Evolutionary conservation across 2,329 filamentous ascomycete species (phyloP), one percentile per base, ranked within the genome.

Genomic region (Aspergillus ustus): DNA sequence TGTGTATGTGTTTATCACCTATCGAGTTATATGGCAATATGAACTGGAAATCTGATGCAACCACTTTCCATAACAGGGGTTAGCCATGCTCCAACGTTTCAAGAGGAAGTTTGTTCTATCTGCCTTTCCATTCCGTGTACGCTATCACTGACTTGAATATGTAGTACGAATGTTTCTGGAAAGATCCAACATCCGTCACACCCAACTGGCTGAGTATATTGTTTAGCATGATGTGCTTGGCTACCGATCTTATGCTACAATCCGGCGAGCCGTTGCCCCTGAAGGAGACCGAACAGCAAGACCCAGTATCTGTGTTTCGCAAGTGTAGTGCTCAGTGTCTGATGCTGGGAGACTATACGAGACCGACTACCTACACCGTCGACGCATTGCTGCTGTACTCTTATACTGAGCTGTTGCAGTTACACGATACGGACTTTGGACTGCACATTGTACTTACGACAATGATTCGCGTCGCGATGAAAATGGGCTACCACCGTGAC

Each of bases 401-500:
- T 17, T 46, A 19, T n/a, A 22, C 44, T 6, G 44, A 46, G 17
- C 44, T 19, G 4, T 4, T 46, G 8, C 17, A 22, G 11, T 19
- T 19, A 17, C 17, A 46, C 5, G n/a, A n/a, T 37, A 28, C 28
- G 2, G 40, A 55, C 3, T 19, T 34, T 49, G 51, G 22, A 7
- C 15, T 54, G 4, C 54, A 44, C 17, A 17, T 55, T 28, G 11
- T 55, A 9, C 25, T 49, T 13, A 44, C 50, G 11, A 50, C 15
- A 75, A 80, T 84, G 34, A 80, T 84, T 7, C 78, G 83, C 9
- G 71, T 86, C n/a, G 85, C 85, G 2, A 85, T 86, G 78, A 78
- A 83, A 25, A 86, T 86, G 82, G 85, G 85, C n/a, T 82, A 86
- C 63, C 85, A 87, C 70, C 78, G 85, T 44, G 85, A 87, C 67